Percentiles rank a stretch among this genome's conserved stretches.
Conservation (phyloP, 139 green algal genomes). For the Astrephomene gubernaculifera region DNA sequence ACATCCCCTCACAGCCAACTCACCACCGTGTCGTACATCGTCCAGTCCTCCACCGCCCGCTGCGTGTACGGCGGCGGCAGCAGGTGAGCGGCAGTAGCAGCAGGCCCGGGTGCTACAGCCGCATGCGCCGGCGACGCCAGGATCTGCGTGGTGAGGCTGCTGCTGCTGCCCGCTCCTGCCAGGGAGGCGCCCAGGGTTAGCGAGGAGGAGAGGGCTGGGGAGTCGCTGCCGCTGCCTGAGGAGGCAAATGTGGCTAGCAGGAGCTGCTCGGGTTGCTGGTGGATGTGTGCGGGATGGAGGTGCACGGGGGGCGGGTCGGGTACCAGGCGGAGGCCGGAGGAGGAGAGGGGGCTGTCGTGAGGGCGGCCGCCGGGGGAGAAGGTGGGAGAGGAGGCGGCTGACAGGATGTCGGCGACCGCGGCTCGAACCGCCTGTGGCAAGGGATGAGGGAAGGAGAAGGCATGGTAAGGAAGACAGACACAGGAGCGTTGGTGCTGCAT, state of each 20-base stretch:
- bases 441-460: not conserved
- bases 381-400: too few species aligned
- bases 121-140: constrained; percentile 24
- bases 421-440: not conserved
- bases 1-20: too few species aligned
- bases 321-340: constrained; percentile 10
- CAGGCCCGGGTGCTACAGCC: constrained; percentile 8
- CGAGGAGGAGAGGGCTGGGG: not conserved
- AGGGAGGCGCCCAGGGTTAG: constrained; percentile 14
- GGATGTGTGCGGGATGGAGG: constrained; percentile 20
- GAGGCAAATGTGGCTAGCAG: not conserved
- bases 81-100: constrained; percentile 24
- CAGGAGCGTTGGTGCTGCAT: too few species aligned
- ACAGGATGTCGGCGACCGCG: not conserved
- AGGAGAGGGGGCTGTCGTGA: constrained; percentile 31
- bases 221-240: not conserved
- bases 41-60: constrained; percentile 38
- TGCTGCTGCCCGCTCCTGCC: constrained; percentile 16
- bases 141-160: constrained; percentile 34
- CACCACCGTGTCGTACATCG: constrained; percentile 28
- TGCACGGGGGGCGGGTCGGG: constrained; percentile 32
- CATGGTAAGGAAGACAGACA: too few species aligned
- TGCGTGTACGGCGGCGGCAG: constrained; percentile 10
- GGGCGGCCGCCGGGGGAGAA: not conserved
- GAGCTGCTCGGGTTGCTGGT: constrained; percentile 7